Base-by-base conservation (phyloP, 495 filamentous ascomycete species). In the Trichocladium uniseriatum region DNA sequence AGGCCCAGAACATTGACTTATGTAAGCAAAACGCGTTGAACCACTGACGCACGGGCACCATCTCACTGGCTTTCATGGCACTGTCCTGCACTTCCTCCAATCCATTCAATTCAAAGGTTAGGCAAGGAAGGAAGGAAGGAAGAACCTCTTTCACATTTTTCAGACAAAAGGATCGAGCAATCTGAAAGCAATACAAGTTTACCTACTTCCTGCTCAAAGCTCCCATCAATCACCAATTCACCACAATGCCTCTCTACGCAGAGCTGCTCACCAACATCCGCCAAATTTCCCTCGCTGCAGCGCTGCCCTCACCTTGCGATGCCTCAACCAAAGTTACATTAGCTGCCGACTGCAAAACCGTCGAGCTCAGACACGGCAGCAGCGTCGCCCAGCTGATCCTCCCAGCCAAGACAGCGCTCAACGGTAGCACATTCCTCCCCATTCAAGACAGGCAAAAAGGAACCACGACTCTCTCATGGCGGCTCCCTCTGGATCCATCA, bases 201-300 rank as follows among this genome's bases (percentile, higher is more conserved):
- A 14, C 18, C 13, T 5, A 11, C 31, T 32, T 32, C 9, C 31
- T 14, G 5, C 27, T 34, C 29, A 29, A n/a, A n/a, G n/a, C n/a
- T n/a, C n/a, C n/a, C n/a, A n/a, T n/a, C 35, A 39, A 28, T 6
- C 31, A 14, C 11, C 20, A n/a, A n/a, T n/a, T n/a, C n/a, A n/a
- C n/a, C 18, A 34, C 24, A 62, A 65, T 61, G 55, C 32, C 14
- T 37, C 71, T 95, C 16, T 90, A 96, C 60, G 88, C 90, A 14
- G 92, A 98, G 72, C 78, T 92, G 0, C 75, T 96, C 5, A 73
- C 81, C 50, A 88, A 95, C 60, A 94, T 98, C 55, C 81, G 83
- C 11, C 86, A 90, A 63, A 75, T 94, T 38, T 86, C 85, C 4
- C 68, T 94, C 16, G 83, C 81, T 50, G 79, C 82, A 5, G 80